Conservation (phyloP, 2,329 filamentous ascomycete species). For the Exserohilum turcica region DNA sequence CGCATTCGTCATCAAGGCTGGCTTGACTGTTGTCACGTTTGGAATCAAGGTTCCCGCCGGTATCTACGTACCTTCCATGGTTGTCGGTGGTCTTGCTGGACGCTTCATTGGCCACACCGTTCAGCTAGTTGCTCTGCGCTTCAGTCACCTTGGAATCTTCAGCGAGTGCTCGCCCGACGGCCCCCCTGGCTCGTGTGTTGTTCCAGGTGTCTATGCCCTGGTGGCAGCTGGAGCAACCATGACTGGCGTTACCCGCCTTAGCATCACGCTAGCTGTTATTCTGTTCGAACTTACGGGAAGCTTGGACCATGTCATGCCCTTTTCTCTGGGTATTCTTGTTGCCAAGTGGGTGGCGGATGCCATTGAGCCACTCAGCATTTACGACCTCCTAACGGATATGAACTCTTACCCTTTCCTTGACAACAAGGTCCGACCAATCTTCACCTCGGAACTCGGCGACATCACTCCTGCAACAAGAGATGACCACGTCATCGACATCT, state of each 20-base stretch:
- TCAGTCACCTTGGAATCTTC: conserved; percentile 75
- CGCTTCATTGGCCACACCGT: conserved; percentile 84
- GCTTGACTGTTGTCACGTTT: conserved; percentile 88
- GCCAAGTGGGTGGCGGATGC: conserved; percentile 99
- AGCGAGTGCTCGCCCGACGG: conserved; percentile 70
- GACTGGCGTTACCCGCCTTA: conserved; percentile 94
- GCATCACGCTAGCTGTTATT: conserved; percentile 92
- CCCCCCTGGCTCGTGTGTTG: conserved; percentile 80
- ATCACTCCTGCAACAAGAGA: conserved; percentile 78
- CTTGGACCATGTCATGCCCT: conserved; percentile 91
- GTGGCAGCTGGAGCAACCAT: conserved; percentile 95
- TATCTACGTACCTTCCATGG: conserved; percentile 99
- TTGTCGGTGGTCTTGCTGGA: conserved; percentile 90
- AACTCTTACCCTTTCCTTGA: conserved; percentile 98
- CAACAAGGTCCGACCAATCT: conserved; percentile 90
- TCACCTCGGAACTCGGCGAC: conserved; percentile 85
- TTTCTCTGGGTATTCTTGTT: conserved; percentile 87
- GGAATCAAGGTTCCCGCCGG: conserved; percentile 95
- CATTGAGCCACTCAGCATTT: conserved; percentile 91
- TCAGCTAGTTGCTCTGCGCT: conserved; percentile 78
- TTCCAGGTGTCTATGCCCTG: conserved; percentile 94
- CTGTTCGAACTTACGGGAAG: conserved; percentile 95
- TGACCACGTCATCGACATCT: conserved; percentile 86
- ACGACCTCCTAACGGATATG: conserved; percentile 93
- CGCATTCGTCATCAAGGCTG: conserved; percentile 87